Evolutionary conservation across 2,329 filamentous ascomycete genomes (phyloP), one percentile per base, ranked within the genome.

Genomic region (Cytospora paraplurivora): DNA sequence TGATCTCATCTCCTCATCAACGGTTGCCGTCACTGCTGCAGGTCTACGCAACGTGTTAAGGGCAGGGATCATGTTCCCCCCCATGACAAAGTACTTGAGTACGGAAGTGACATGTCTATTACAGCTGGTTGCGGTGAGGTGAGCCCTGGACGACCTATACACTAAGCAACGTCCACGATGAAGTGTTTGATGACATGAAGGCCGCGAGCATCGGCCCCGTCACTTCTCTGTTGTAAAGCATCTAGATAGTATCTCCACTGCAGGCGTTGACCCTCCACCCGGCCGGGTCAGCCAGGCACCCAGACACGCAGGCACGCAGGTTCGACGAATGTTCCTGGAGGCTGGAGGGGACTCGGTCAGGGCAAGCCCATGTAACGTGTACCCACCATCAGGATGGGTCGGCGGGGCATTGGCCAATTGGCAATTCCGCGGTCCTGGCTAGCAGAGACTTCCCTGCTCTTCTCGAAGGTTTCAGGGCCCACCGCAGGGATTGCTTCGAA

Each of bases 391-490:
- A 55, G 59, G 27, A 41, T 44, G 51, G 47, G 33, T 55, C 54
- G 50, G 38, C 37, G 64, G 64, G 55, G 37, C 33, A 41, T 38
- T 21, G 58, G 57, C 65, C 62, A 67, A 67, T 67, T 58, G 65
- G 65, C 61, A 64, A 47, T 65, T 67, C 65, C 65, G 59, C 65
- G 65, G 65, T 41, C 62, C 59, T 56, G 47, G 59, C 52, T 62
- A 58, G 56, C 51, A 62, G 56, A 61, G 37, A 21, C 51, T 61
- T 61, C 59, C 59, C 49, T 61, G 59, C 32, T 53, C 63, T 67
- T 67, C 65, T 67, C 63, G 65, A 67, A 67, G 65, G 62, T 67
- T 67, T 67, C 65, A 62, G 63, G 58, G 62, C 47, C 57, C 58
- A 59, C 56, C 33, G 35, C 56, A 64, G 47, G 59, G 44, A 33